phyloP scores from a whole-genome alignment of 768 basidiomycete genomes.

The Crepidotus variabilis region DNA sequence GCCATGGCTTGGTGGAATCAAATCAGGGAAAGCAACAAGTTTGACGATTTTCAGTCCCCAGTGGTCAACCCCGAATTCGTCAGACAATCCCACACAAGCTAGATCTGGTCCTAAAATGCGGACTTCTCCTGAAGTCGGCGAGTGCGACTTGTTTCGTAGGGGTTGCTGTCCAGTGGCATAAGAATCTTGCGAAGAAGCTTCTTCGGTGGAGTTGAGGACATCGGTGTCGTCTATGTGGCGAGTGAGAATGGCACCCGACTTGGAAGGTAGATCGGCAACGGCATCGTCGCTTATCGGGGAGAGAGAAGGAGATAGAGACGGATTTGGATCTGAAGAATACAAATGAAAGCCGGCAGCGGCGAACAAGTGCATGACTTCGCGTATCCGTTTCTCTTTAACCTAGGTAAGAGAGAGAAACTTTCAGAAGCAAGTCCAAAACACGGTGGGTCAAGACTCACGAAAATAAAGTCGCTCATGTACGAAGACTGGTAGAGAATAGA shows the following conservation, averaged over 20 bases:
- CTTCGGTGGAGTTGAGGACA: conserved; percentile 14
- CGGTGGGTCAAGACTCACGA: conserved; percentile 41
- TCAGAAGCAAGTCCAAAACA: conserved; percentile 8
- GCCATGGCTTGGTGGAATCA: conserved; percentile 40
- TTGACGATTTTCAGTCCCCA: conserved; percentile 80
- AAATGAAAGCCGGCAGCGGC: conserved; percentile 63
- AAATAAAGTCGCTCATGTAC: conserved; percentile 80
- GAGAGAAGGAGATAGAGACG: conserved; percentile 19
- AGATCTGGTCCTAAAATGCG: conserved; percentile 65
- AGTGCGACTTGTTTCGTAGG: conserved; percentile 39
- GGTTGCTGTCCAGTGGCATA: conserved; percentile 10
- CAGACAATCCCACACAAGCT: conserved; percentile 71
- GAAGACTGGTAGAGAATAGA: conserved; percentile 82
- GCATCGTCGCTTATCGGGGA: conserved; percentile 24
- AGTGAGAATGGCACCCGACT: conserved; percentile 42
- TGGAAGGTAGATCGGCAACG: conserved; percentile 17
- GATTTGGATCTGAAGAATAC: conserved; percentile 44
- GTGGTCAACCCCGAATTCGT: conserved; percentile 57
- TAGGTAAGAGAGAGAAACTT: conserved; percentile 19
- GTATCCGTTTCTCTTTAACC: conserved; percentile 66
- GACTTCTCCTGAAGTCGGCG: conserved; percentile 57
- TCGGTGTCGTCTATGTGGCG: conserved; percentile 40
- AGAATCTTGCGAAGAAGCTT: background rate
- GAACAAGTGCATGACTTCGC: conserved; percentile 59
- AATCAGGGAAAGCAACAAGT: conserved; percentile 71